These are phyloP conservation scores for Quercus aquifolioides DNA, from an alignment of 306 rosid species.

Conservation along the genomic window DNA sequence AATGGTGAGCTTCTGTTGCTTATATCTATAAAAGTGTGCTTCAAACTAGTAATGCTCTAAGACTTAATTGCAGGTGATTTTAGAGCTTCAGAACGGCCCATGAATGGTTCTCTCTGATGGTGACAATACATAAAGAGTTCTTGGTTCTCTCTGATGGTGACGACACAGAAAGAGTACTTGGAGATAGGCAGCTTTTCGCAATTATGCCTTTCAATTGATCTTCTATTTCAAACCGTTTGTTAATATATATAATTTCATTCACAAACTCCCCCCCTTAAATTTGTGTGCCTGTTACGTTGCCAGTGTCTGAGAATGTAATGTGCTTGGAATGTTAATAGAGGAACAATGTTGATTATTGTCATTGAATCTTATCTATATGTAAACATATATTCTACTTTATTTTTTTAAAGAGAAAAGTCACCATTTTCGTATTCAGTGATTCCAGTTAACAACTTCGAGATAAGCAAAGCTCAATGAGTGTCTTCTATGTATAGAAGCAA, in stretches of 20 bases:
- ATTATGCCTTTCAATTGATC: not conserved
- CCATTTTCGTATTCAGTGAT: not conserved
- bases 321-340: not conserved
- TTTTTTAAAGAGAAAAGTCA: not conserved
- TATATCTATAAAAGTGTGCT: conserved; percentile 18
- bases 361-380: not conserved
- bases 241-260: not conserved
- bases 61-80: conserved; percentile 9
- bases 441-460: not conserved
- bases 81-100: not conserved
- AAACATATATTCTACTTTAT: not conserved
- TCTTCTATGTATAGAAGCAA: not conserved
- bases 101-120: too few species aligned
- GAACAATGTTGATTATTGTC: not conserved
- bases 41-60: not conserved
- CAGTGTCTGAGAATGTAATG: not conserved
- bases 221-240: not conserved
- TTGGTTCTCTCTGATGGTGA: too few species aligned
- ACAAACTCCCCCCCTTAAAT: not conserved
- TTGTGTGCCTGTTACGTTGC: not conserved
- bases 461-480: not conserved
- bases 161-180: not conserved
- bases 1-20: conserved; percentile 17
- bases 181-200: not conserved
- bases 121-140: too few species aligned